Evolutionary conservation across 2,329 filamentous ascomycete genomes (phyloP), one percentile per base, ranked within the genome.

Genomic region (Alternaria tenuissima): DNA sequence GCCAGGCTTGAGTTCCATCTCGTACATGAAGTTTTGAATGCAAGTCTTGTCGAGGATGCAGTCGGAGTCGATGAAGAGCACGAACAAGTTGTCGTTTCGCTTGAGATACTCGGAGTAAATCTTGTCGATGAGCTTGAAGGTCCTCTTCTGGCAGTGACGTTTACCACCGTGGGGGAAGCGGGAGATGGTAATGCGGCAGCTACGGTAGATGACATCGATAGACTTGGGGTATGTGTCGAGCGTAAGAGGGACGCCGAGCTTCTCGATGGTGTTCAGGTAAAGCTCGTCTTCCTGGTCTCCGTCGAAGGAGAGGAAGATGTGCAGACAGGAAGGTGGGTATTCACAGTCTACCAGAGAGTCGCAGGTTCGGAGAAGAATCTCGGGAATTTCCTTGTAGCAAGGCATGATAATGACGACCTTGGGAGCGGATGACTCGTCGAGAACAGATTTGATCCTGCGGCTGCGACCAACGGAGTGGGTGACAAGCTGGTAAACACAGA

Each of bases 361-460:
- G 69, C 97, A 86, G 5, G 94, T 95, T 47, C 91, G 91, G 56
- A 97, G 84, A 47, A 98, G 85, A 12, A 96, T 86, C 0, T 92
- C 90, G 0, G 93, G 92, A 30, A 93, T 89, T 75, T 98, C 95
- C 74, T 95, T 93, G 82, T 97, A 98, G 74, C 94, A 96, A 5
- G 94, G 95, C 93, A 98, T 97, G 59, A 98, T 90, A 61, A 98
- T 91, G 64, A 97, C 93, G 16, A 96, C 91, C 79, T 98, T 98
- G 2, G 94, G 95, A 0, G 95, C 94, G 1, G 90, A 93, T 3
- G 87, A 82, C 74, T 96, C 92, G 76, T 97, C 92, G 52, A 97
- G 85, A 0, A 93, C 88, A 65, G 92, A 87, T 76, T 96, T 94
- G 74, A 97, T 92, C 53, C 90, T 87, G 76, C 92, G 93, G 42